A percentile compares a stretch with the other conserved stretches of the same genome.
phyloP scores from a whole-genome alignment of 2,329 filamentous ascomycete genomes.

The Beauveria caledonica region DNA sequence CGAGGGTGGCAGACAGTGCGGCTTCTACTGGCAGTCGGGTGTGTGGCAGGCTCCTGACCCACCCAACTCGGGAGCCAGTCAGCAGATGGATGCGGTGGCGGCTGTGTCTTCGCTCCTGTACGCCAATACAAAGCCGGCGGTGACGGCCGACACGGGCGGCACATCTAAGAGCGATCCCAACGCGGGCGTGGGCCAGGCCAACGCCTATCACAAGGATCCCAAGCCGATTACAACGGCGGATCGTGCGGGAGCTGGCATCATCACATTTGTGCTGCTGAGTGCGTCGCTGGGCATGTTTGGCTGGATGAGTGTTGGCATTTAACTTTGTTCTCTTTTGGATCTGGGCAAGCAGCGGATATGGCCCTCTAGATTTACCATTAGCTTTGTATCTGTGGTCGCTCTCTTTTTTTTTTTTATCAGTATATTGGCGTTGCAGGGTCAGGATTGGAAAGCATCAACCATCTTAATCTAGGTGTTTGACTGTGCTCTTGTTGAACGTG shows the following conservation, averaged over 20 bases:
- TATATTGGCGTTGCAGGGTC: conserved; percentile 3
- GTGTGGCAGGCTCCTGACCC: conserved; percentile 38
- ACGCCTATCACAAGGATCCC: conserved; percentile 24
- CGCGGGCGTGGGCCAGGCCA: conserved; percentile 30
- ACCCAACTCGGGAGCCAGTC: conserved; percentile 42
- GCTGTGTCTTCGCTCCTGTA: conserved; percentile 47
- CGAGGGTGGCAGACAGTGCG: conserved; percentile 39
- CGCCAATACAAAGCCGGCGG: conserved; percentile 29
- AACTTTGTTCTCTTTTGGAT: neutral
- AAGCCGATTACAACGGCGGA: conserved; percentile 35
- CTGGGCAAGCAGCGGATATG: neutral
- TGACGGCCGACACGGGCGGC: conserved; percentile 42
- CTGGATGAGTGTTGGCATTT: conserved; percentile 40
- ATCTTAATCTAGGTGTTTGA: neutral
- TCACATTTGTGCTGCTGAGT: conserved; percentile 37
- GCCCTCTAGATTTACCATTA: neutral
- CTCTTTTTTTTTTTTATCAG: neutral
- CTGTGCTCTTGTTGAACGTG: neutral
- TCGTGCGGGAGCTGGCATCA: conserved; percentile 38
- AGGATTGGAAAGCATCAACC: neutral
- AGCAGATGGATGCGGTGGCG: conserved; percentile 51
- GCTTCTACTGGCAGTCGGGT: conserved; percentile 44
- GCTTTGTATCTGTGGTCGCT: neutral
- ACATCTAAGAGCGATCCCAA: conserved; percentile 38
- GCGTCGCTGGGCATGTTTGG: conserved; percentile 33